Base-by-base conservation (phyloP, 2,329 filamentous ascomycete species). In the Diaporthe longicolla region DNA sequence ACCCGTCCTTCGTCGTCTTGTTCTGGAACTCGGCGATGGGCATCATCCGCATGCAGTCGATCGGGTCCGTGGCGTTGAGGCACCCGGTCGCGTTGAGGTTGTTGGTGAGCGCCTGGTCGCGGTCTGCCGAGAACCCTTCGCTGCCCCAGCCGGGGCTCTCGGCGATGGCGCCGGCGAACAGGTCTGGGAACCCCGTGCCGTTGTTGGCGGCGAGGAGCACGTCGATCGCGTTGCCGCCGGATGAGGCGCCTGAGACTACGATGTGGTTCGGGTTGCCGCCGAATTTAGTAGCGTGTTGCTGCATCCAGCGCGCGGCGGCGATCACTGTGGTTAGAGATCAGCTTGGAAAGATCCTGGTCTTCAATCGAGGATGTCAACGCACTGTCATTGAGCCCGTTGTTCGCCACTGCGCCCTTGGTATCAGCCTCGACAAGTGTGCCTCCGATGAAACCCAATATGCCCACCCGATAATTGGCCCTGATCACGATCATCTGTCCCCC, bases 241-340 rank as follows among this genome's bases (percentile, higher is more conserved):
- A 70, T 1, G 72, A 73, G 1, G 57, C 72, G 1, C 72, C 72
- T 17, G 57, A 54, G 55, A 73, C 68, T 1, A 73, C 72, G n/a
- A 73, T 73, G 45, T 73, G 72, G 29, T 73, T 55, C 13, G 72
- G 72, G 55, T 73, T 70, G 65, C 72, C 72, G n/a, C 72, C 72
- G 21, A 73, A 73, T 43, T 73, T 73, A 1, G 72, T 70, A 7
- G 72, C 72, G 50, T 66, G 50, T 32, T 73, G 65, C 65, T 73
- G 50, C 43, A 73, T 61, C 72, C 72, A 73, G 26, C 65, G 72
- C 8, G 72, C 65, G 24, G 65, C 72, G 10, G 72, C 72, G 32
- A 73, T 24, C 65, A 73, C 63, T 68, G 15, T 40, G 48, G n/a
- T 32, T 9, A 15, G 10, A 8, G 21, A 21, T 68, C 48, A 68